phyloP scores from a whole-genome alignment of 257 asterid genomes.

The Ophiorrhiza pumila region DNA sequence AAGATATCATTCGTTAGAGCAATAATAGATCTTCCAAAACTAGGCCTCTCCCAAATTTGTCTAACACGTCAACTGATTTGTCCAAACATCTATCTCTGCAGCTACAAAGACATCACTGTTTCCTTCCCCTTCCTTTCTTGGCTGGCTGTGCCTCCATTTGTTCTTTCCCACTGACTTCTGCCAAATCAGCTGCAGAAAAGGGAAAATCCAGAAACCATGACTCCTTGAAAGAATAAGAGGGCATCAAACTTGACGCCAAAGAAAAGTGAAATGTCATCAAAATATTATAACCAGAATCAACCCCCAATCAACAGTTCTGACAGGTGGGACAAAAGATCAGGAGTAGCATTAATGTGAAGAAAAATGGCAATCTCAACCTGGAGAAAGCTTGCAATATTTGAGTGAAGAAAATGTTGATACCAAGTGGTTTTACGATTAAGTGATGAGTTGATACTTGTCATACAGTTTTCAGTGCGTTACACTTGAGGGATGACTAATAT shows the following conservation, averaged over 20 bases:
- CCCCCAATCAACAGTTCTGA: background rate
- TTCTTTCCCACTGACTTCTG: constrained; percentile 71
- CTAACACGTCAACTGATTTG: background rate
- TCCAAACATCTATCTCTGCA: background rate
- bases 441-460: background rate
- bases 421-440: background rate
- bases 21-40: background rate
- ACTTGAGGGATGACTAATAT: background rate
- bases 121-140: constrained; percentile 75
- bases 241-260: background rate
- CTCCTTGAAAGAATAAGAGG: background rate
- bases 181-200: constrained; percentile 47
- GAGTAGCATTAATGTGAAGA: no score
- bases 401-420: background rate
- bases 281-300: background rate
- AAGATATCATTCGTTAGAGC: background rate
- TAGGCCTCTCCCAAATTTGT: constrained; percentile 4
- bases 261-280: background rate
- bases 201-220: background rate
- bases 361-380: background rate
- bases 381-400: background rate
- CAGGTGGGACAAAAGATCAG: background rate
- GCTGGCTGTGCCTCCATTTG: constrained; percentile 55
- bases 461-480: no score
- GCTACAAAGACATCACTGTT: constrained; percentile 37